These are phyloP conservation scores for Thuidium tamariscinum DNA, from an alignment of 225 moss, liverwort and hornwort genomes.

Conservation along the genomic window DNA sequence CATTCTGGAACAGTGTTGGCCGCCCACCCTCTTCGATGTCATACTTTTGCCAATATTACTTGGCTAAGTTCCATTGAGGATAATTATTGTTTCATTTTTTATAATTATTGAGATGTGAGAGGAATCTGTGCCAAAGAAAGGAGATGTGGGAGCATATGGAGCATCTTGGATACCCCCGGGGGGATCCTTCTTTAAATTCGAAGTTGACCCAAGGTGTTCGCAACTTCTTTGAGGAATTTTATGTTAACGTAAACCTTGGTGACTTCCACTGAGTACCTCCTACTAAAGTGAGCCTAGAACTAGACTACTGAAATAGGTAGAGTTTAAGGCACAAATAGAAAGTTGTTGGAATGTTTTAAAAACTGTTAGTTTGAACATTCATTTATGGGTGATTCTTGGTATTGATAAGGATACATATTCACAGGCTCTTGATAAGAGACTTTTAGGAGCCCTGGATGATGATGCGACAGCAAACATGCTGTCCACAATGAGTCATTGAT, in stretches of 20 bases:
- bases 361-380: not conserved
- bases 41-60: not conserved
- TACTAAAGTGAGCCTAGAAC: not conserved
- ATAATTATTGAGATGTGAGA: not conserved
- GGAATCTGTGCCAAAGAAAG: not conserved
- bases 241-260: not conserved
- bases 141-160: not conserved
- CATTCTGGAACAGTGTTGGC: not conserved
- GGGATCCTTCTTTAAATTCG: not conserved
- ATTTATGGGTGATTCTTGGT: not conserved
- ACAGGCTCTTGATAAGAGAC: not conserved
- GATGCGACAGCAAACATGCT: not conserved
- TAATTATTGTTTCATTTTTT: too few relatives aligned
- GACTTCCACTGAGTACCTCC: not conserved
- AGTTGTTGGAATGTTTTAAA: not conserved
- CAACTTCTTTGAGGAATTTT: not conserved
- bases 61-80: not conserved
- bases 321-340: not conserved
- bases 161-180: too few relatives aligned
- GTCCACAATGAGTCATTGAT: not conserved
- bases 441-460: not conserved
- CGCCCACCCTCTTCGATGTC: not conserved
- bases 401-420: not conserved
- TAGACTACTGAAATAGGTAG: not conserved
- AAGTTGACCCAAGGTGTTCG: not conserved